Evolutionary conservation across 2,329 filamentous ascomycete genomes (phyloP), one percentile per base, ranked within the genome.

Genomic region (Exophiala mesophila): DNA sequence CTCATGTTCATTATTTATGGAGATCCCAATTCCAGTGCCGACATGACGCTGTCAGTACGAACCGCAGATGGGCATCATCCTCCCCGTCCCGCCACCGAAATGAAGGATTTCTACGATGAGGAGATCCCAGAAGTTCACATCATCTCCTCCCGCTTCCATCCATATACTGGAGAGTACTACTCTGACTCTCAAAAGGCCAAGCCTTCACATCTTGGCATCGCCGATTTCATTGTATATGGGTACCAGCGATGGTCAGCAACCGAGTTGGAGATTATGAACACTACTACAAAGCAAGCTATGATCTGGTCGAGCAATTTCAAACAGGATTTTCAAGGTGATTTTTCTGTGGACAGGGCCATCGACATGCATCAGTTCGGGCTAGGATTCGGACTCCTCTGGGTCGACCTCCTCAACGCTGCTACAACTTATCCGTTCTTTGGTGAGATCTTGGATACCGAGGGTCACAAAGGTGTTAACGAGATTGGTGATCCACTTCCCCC

Each of bases 1-100:
- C 41, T 56, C 9, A 57, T 57, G 55, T 55, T 57, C 35, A 51
- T 57, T 41, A 50, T 52, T 29, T 57, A 57, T 35, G 55, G 54
- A 29, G 54, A 57, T 21, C 53, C 55, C 2, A 44, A 36, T 9
- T 21, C 42, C 2, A 41, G 40, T 32, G 36, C 36, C 8, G 19
- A 23, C 3, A 41, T 53, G 24, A 55, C 52, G n/a, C n/a, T 55
- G 34, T 52, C 44, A 10, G 41, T 55, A 13, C 44, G 55, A 13
- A 54, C 54, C 5, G 50, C 46, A 3, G 47, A 53, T 19, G 55
- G 54, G 7, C 55, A 57, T 30, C 50, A 55, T 40, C 52, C 50
- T 15, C 55, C 55, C 1, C 42, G 44, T 26, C 47, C 48, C 7
- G 16, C 39, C 7, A 34, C 36, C 17, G 42, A 51, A 15, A 45